These are phyloP conservation scores for Barnettozyma sucrosica DNA, from an alignment of 805 yeast genomes.

Conservation along the genomic window DNA sequence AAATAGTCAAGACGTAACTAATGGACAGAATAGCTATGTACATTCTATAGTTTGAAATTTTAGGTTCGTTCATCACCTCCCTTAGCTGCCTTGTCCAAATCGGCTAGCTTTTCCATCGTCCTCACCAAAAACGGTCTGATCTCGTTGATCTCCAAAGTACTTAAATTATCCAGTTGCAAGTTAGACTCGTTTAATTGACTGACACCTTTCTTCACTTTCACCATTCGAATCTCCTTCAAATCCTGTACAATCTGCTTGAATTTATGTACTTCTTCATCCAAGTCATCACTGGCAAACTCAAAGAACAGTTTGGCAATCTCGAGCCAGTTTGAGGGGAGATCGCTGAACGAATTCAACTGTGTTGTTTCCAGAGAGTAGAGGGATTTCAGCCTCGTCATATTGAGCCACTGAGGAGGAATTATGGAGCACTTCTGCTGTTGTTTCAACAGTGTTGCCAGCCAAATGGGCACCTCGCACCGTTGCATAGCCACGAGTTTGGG, in stretches of 20 bases:
- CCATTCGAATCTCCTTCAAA: conserved; percentile 72
- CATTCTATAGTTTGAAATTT: conserved; percentile 1
- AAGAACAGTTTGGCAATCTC: conserved; percentile 70
- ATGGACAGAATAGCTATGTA: not conserved
- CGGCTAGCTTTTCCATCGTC: conserved; percentile 74
- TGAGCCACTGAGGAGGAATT: conserved; percentile 83
- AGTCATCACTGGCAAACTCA: conserved; percentile 67
- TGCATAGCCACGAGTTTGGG: conserved; percentile 65
- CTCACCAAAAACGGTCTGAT: conserved; percentile 73
- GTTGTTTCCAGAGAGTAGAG: conserved; percentile 63
- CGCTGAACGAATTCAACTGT: conserved; percentile 52
- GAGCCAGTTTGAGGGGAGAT: conserved; percentile 85
- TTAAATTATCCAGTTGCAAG: conserved; percentile 75
- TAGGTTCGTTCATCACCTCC: conserved; percentile 12
- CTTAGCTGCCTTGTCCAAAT: conserved; percentile 37
- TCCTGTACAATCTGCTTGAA: conserved; percentile 73
- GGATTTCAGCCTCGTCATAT: conserved; percentile 43
- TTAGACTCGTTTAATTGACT: conserved; percentile 74
- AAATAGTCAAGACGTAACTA: not conserved
- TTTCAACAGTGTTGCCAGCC: conserved; percentile 82
- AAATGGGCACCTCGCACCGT: conserved; percentile 66
- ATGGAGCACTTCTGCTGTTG: conserved; percentile 83
- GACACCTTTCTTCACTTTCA: conserved; percentile 78
- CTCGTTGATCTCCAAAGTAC: conserved; percentile 82
- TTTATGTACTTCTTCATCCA: conserved; percentile 65